These are phyloP conservation scores for Yamadazyma buinensis DNA, from an alignment of 1,139 yeast species.

Conservation along the genomic window DNA sequence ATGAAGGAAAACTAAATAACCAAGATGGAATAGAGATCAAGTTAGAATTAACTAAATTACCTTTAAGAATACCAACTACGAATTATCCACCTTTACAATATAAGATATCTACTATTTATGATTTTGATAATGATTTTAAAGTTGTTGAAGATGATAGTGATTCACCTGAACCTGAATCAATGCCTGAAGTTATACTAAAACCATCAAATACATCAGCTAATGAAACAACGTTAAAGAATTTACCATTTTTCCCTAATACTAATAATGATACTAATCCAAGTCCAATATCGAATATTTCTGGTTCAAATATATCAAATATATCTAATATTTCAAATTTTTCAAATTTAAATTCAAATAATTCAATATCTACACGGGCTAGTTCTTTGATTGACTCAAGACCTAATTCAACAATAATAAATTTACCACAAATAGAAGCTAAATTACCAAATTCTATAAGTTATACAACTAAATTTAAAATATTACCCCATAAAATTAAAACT, in stretches of 20 bases:
- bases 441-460: conserved; percentile 4
- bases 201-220: too few relatives aligned
- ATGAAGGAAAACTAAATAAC: background rate
- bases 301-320: background rate
- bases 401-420: background rate
- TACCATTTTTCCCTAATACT: background rate
- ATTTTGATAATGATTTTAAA: conserved; percentile 18
- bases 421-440: conserved; percentile 1
- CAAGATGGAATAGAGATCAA: conserved; percentile 19
- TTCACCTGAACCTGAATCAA: conserved; percentile 1
- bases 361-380: too few relatives aligned
- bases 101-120: conserved; percentile 17
- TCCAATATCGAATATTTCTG: background rate
- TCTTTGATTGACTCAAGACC: background rate
- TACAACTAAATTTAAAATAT: conserved; percentile 5
- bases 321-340: background rate
- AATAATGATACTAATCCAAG: too few relatives aligned
- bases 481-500: conserved; percentile 4
- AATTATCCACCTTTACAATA: conserved; percentile 25
- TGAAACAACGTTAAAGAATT: background rate
- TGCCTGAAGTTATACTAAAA: too few relatives aligned
- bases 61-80: conserved; percentile 20
- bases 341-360: too few relatives aligned
- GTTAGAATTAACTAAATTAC: conserved; percentile 22
- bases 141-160: conserved; percentile 13